Conservation (phyloP, 176 grass and related monocot genomes). For the Avena sativa region DNA sequence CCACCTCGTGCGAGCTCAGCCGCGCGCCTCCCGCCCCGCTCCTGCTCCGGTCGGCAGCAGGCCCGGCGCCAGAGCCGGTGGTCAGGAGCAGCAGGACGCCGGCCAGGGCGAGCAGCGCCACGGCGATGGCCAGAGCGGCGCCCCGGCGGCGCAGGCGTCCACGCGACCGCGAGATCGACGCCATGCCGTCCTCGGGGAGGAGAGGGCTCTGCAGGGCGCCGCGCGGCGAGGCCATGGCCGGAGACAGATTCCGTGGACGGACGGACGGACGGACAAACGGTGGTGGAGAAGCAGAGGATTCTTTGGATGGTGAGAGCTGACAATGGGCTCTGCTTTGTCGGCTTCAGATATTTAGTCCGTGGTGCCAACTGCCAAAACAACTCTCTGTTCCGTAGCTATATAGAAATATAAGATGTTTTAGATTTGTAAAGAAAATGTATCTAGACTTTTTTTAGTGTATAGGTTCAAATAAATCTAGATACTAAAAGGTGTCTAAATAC, state of each 20-base stretch:
- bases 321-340: too few species aligned
- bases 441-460: too few species aligned
- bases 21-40: not conserved
- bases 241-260: not conserved
- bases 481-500: too few species aligned
- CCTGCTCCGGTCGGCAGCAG: too few species aligned
- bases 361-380: too few species aligned
- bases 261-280: too few species aligned
- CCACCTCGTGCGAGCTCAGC: conserved; percentile 47
- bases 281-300: not conserved
- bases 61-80: too few species aligned
- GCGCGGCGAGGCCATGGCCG: conserved; percentile 38
- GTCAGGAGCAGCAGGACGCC: conserved; percentile 33
- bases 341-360: too few species aligned
- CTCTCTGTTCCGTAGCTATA: too few species aligned
- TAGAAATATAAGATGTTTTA: too few species aligned
- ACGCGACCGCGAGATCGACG: not conserved
- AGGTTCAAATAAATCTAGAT: too few species aligned
- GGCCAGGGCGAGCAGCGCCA: conserved; percentile 43
- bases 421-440: too few species aligned
- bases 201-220: conserved; percentile 39
- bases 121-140: conserved; percentile 39
- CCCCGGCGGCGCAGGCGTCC: conserved; percentile 5
- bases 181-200: not conserved
- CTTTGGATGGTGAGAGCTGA: conserved; percentile 32